These are phyloP conservation scores for Calocybe gangraenosa DNA, from an alignment of 768 basidiomycete genomes.

Conservation along the genomic window DNA sequence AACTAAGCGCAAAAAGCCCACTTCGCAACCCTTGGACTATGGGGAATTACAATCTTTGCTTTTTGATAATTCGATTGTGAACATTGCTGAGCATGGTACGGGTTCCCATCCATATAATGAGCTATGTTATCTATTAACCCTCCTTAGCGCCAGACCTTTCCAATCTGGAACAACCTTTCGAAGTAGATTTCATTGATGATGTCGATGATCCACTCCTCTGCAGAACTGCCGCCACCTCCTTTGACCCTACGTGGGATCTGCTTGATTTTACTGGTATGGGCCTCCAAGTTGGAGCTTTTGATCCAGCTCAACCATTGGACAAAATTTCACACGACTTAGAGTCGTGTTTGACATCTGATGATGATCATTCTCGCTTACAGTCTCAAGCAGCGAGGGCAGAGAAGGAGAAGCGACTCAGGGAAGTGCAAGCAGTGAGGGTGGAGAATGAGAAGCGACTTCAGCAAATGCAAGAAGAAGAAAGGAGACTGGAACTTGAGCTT, in stretches of 20 bases:
- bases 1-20: background rate
- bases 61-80: background rate
- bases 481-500: constrained; percentile 30
- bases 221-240: background rate
- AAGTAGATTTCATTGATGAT: background rate
- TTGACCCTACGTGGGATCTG: background rate
- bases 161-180: background rate
- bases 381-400: background rate
- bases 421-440: background rate
- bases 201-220: background rate
- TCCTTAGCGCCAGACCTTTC: constrained; percentile 3
- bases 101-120: background rate
- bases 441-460: no score
- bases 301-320: background rate
- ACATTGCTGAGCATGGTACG: constrained; percentile 1
- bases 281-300: background rate
- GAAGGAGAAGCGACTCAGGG: no score
- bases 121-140: background rate
- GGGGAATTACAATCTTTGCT: background rate
- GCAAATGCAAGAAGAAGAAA: constrained; percentile 22
- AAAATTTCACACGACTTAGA: background rate
- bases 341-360: background rate
- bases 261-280: background rate
- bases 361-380: background rate
- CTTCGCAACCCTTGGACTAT: background rate